These are phyloP conservation scores for Avena atlantica DNA, from an alignment of 176 grass and related monocot species.

Conservation along the genomic window DNA sequence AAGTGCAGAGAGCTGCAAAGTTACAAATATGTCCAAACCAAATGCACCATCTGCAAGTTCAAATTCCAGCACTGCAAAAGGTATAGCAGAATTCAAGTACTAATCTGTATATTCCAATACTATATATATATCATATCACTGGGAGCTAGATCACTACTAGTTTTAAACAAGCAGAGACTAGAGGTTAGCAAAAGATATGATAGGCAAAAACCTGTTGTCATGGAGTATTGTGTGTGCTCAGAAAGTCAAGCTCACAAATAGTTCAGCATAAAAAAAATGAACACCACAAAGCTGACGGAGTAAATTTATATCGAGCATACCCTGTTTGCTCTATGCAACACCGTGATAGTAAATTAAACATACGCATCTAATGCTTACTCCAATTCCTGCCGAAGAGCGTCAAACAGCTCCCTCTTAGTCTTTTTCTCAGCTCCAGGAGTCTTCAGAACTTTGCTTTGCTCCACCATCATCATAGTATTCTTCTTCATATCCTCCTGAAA, in stretches of 20 bases:
- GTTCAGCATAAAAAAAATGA: not conserved
- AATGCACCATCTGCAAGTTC: not conserved
- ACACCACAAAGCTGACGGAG: not conserved
- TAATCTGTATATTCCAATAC: not conserved
- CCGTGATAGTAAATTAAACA: not conserved
- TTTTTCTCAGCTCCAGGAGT: slow-evolving; percentile 95
- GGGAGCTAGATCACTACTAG: not conserved
- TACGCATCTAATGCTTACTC: slow-evolving; percentile 64
- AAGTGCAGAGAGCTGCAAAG: not conserved
- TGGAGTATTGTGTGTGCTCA: not conserved
- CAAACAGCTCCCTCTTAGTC: slow-evolving; percentile 92
- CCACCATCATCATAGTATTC: slow-evolving; percentile 97
- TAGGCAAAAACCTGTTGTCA: not conserved
- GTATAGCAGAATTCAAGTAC: not conserved
- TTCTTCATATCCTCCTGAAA: slow-evolving; percentile 98
- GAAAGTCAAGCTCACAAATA: not conserved
- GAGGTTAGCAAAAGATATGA: slow-evolving; percentile 5
- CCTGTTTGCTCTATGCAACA: slow-evolving; percentile 8
- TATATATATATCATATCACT: not conserved
- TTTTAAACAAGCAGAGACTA: not conserved
- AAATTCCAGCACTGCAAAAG: not conserved
- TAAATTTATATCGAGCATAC: not conserved
- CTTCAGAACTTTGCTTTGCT: slow-evolving; percentile 94
- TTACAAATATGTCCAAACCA: not conserved
- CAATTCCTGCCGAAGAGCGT: slow-evolving; percentile 83